Conservation (phyloP, 352 stramenopile genomes). For the Phytophthora lateralis region DNA sequence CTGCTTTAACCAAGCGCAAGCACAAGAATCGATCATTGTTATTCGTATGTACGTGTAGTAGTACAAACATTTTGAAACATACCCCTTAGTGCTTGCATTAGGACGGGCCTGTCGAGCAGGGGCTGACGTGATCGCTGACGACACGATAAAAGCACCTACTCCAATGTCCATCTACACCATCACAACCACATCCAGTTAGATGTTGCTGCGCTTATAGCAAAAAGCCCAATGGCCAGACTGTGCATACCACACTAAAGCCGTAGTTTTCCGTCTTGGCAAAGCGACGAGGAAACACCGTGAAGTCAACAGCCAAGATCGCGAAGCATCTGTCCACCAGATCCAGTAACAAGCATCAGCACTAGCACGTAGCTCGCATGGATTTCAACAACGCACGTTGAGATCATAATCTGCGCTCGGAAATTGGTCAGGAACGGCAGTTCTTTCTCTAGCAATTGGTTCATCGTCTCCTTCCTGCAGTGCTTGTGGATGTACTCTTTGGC, state of each 20-base stretch:
- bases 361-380: not conserved
- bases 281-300: constrained; percentile 95
- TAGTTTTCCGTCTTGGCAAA: constrained; percentile 96
- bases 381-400: constrained; percentile 65
- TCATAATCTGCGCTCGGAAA: constrained; percentile 83
- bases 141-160: constrained; percentile 94
- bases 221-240: not conserved
- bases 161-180: constrained; percentile 95
- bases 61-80: not conserved
- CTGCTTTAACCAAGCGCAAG: constrained; percentile 2
- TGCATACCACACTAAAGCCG: constrained; percentile 93
- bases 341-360: not conserved
- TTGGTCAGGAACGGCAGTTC: constrained; percentile 82
- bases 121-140: constrained; percentile 77
- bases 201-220: not conserved
- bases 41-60: too few species aligned
- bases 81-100: constrained; percentile 27
- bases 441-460: constrained; percentile 73
- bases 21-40: not conserved
- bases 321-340: constrained; percentile 53
- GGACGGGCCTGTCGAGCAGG: constrained; percentile 61
- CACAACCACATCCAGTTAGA: constrained; percentile 8
- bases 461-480: constrained; percentile 83
- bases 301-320: constrained; percentile 98
- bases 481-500: constrained; percentile 77